Evolutionary conservation across 257 asterid species (phyloP), one percentile per base, ranked within the genome.

Genomic region (Nemophila menziesii): DNA sequence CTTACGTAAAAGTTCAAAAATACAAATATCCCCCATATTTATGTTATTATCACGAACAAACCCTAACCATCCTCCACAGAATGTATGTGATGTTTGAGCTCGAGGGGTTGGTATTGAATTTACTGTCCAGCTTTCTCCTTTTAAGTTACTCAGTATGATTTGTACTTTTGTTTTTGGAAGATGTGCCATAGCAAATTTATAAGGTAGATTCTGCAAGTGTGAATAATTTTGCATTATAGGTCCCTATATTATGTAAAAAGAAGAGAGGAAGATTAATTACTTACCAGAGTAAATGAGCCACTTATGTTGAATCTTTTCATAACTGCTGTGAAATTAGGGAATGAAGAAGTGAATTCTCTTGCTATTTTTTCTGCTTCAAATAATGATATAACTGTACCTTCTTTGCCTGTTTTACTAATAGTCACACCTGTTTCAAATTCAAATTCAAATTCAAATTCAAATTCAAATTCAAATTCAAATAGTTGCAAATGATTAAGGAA

Each of bases 11-110:
- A 86, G 96, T 70, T 86, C 96, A 64, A 86, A 86, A 63, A 86
- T 74, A 65, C 97, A 86, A 41, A 70, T 70, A 67, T 86, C 97
- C 48, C 94, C 94, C 27, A 76, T 29, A 61, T 54, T 73, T 24
- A 86, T 61, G 51, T 53, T 71, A 54, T 82, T 86, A 54, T 74
- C 97, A 5, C 93, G 94, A 66, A 77, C 97, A 72, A 86, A 86
- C 56, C 75, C 59, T 71, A 82, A 67, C 97, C 97, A 86, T 41
- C 97, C 97, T 64, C 97, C 94, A 41, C 97, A 86, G 62, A 86
- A 77, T 53, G 97, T 86, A 57, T 86, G 97, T 12, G 93, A 74
- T 46, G 97, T 79, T 72, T 79, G 92, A 44, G 79, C 86, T 70
- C 73, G 72, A 58, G 85, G 79, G 37, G 82, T 79, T 22, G 97